A percentile compares a stretch with the other conserved stretches of the same genome.
These are phyloP conservation scores for Fusarium anthophilum DNA, from an alignment of 2,329 filamentous ascomycete species.

Conservation along the genomic window DNA sequence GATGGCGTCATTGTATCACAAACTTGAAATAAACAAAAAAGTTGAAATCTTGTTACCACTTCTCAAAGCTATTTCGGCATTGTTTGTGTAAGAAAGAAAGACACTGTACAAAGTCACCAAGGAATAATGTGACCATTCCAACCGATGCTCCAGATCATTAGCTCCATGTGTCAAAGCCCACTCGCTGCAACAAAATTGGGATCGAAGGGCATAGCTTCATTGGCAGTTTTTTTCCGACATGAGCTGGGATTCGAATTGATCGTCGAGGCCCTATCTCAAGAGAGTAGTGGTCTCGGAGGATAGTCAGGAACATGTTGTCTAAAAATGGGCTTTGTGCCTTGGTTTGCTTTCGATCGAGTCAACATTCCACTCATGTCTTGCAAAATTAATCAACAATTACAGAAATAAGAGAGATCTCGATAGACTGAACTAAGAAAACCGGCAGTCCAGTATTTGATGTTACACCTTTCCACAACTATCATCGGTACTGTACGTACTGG, in stretches of 20 bases:
- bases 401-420: neutral
- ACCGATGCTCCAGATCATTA: constrained; percentile 2
- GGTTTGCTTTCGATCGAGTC: neutral
- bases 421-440: neutral
- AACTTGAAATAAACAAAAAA: neutral
- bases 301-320: constrained; percentile 42
- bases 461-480: constrained; percentile 20
- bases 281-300: constrained; percentile 26
- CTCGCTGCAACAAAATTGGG: constrained; percentile 18
- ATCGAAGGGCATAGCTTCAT: constrained; percentile 24
- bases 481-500: neutral
- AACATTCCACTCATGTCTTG: neutral
- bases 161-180: constrained; percentile 17
- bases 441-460: neutral
- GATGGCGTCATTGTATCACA: constrained; percentile 36
- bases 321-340: constrained; percentile 11
- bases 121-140: neutral
- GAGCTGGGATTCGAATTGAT: constrained; percentile 33
- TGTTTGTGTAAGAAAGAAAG: neutral
- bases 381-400: neutral
- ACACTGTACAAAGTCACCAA: neutral
- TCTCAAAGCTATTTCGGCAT: neutral
- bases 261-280: constrained; percentile 36
- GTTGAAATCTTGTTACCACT: neutral
- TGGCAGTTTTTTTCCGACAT: constrained; percentile 37